Evolutionary conservation across 2,329 filamentous ascomycete genomes (phyloP), one percentile per base, ranked within the genome.

Genomic region (Anisogramma anomala): DNA sequence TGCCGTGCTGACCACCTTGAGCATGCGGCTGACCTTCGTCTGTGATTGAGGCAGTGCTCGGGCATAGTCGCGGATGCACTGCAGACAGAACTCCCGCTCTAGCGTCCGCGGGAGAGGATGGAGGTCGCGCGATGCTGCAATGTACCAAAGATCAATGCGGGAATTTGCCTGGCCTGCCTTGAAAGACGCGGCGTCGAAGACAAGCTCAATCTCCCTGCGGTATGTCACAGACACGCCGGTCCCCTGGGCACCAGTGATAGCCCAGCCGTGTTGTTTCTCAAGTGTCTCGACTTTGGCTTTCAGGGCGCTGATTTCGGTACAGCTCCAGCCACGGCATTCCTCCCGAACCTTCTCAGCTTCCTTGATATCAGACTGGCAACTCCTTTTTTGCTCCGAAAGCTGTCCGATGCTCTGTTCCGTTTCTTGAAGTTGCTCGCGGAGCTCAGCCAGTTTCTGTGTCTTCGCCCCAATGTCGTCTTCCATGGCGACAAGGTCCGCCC

Each of bases 281-380:
- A 89, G 65, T 0, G 64, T 63, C 30, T 78, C 70, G 31, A 84
- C 79, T 47, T 73, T 77, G 33, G 64, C 82, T 71, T 88, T 87
- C n/a, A 94, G 67, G 28, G 68, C 66, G 48, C 73, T 73, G 48
- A 96, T 84, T 61, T 96, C 91, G 20, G 72, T 79, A 39, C 80
- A 76, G 42, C 81, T 89, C 81, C 88, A 95, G 28, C 89, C 88
- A 39, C 88, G 78, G 57, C 83, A 94, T 53, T 94, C 84, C 57
- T 95, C 87, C 47, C 84, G 76, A 19, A 93, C 69, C 49, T 78
- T 79, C 58, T 95, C 87, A 0, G 88, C 84, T 53, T 86, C 80
- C 44, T 77, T 72, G 43, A 94, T 95, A 35, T 91, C 83, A 20
- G 75, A 71, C 22, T 81, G 54, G 50, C 74, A 86, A 51, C 78